These are phyloP conservation scores for Pestalotiopsis sp. DNA, from an alignment of 2,329 filamentous ascomycete genomes.

Conservation along the genomic window DNA sequence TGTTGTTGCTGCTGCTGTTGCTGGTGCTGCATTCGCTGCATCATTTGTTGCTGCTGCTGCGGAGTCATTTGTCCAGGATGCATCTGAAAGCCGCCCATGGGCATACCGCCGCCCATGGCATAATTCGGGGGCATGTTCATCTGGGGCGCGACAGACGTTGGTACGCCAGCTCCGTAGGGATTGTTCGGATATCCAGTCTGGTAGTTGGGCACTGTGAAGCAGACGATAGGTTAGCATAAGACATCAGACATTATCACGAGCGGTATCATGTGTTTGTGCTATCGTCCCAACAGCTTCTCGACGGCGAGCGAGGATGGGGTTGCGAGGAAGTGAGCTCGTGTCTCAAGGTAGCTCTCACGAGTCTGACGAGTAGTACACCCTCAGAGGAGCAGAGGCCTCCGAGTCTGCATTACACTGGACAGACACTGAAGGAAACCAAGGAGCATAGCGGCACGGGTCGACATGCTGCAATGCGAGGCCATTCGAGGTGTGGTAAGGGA, in stretches of 20 bases:
- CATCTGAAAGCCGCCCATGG: conserved; percentile 58
- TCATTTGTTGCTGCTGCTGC: conserved; percentile 34
- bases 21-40: conserved; percentile 14
- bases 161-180: conserved; percentile 55
- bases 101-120: conserved; percentile 51
- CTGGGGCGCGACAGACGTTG: conserved; percentile 49
- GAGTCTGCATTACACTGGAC: no score
- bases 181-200: conserved; percentile 59
- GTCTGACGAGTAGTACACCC: not conserved
- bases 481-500: conserved; percentile 8
- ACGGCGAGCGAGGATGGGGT: conserved; percentile 4
- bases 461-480: not conserved
- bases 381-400: not conserved
- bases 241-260: conserved; percentile 3
- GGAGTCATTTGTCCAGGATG: conserved; percentile 49
- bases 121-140: conserved; percentile 51
- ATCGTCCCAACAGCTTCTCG: conserved; percentile 11
- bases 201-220: conserved; percentile 49
- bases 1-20: conserved; percentile 28
- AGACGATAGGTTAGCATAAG: conserved; percentile 21
- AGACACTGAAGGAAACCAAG: not conserved
- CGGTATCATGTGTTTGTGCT: conserved; percentile 9
- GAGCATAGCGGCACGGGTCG: not conserved
- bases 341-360: conserved; percentile 10
- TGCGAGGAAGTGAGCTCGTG: conserved; percentile 12